Percentiles rank a stretch among this genome's conserved stretches.
Evolutionary conservation across 2,329 filamentous ascomycete species (phyloP).

Genomic region (Rhynchosporium graminicola): DNA sequence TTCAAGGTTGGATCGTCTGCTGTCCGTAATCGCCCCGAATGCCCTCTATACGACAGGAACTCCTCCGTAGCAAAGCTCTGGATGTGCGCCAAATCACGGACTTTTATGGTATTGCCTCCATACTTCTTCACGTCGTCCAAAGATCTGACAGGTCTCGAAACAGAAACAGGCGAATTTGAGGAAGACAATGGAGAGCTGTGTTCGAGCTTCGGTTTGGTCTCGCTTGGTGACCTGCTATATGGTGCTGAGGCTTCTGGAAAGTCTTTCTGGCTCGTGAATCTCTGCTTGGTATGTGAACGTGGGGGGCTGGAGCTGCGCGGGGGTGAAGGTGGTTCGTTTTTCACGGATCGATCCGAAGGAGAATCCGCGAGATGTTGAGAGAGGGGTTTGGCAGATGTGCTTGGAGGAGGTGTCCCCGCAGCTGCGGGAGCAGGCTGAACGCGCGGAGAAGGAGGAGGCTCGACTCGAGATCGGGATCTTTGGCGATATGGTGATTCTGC

Average conservation of each 20-base stretch:
- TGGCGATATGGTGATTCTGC: slow-evolving; percentile 45
- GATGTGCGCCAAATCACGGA: slow-evolving; percentile 88
- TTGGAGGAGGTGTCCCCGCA: slow-evolving; percentile 33
- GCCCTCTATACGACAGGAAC: slow-evolving; percentile 56
- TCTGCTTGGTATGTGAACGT: slow-evolving; percentile 29
- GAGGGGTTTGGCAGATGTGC: slow-evolving; percentile 26
- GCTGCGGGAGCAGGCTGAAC: slow-evolving; percentile 29
- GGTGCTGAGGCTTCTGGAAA: slow-evolving; percentile 23
- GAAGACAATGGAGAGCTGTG: slow-evolving; percentile 19
- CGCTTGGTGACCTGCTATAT: slow-evolving; percentile 20
- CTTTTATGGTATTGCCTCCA: slow-evolving; percentile 60
- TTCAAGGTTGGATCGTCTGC: slow-evolving; percentile 54
- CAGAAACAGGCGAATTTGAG: slow-evolving; percentile 27
- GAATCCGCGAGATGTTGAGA: slow-evolving; percentile 20
- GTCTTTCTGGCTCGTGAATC: slow-evolving; percentile 38
- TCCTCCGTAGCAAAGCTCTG: slow-evolving; percentile 84
- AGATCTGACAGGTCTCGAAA: slow-evolving; percentile 37
- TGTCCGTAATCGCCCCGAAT: slow-evolving; percentile 53
- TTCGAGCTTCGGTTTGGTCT: slow-evolving; percentile 20
- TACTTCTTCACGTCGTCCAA: slow-evolving; percentile 44
- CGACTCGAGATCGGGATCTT: slow-evolving; percentile 33
- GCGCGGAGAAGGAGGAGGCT: slow-evolving; percentile 36
- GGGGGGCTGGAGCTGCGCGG: slow-evolving; percentile 37
- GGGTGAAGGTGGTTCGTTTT: slow-evolving; percentile 34
- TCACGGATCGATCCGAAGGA: slow-evolving; percentile 23